Conservation (phyloP, 2,329 filamentous ascomycete species). For the Cladosporium sp. region DNA sequence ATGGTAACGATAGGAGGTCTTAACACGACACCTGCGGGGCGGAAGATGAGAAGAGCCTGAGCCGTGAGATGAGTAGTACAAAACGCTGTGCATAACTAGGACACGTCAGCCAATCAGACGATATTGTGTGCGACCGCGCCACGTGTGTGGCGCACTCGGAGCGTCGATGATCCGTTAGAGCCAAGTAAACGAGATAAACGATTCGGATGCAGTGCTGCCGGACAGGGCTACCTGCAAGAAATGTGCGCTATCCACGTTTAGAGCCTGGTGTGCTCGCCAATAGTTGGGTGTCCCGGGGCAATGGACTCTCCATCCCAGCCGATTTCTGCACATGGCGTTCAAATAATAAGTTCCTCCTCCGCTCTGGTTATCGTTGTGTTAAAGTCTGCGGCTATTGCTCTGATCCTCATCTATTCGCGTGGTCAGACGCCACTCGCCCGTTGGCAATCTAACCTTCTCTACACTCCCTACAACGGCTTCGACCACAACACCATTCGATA, state of each 20-base stretch:
- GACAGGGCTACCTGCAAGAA: conserved; percentile 5
- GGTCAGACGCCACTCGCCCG: conserved; percentile 5
- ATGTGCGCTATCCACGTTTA: conserved; percentile 8
- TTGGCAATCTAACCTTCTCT: neutral
- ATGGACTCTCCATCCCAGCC: conserved; percentile 4
- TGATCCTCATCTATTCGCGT: neutral
- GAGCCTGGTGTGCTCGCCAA: conserved; percentile 9
- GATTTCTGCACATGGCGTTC: conserved; percentile 13
- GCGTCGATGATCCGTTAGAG: neutral
- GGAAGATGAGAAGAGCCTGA: conserved; percentile 12
- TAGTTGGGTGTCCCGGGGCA: conserved; percentile 2
- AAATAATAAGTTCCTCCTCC: conserved; percentile 11
- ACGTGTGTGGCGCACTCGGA: conserved; percentile 4
- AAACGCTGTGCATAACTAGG: neutral
- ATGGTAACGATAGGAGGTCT: neutral
- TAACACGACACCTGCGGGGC: conserved; percentile 14
- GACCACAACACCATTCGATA: neutral
- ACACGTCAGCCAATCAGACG: neutral
- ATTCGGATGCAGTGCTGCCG: conserved; percentile 7
- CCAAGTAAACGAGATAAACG: conserved; percentile 18
- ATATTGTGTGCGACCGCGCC: neutral
- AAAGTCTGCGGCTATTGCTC: neutral
- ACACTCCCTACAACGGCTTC: neutral
- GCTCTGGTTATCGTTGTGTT: neutral
- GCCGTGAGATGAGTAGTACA: conserved; percentile 6